These are phyloP conservation scores for Ustilago shanxiensis DNA, from an alignment of 1,284 basidiomycete species.

Conservation along the genomic window DNA sequence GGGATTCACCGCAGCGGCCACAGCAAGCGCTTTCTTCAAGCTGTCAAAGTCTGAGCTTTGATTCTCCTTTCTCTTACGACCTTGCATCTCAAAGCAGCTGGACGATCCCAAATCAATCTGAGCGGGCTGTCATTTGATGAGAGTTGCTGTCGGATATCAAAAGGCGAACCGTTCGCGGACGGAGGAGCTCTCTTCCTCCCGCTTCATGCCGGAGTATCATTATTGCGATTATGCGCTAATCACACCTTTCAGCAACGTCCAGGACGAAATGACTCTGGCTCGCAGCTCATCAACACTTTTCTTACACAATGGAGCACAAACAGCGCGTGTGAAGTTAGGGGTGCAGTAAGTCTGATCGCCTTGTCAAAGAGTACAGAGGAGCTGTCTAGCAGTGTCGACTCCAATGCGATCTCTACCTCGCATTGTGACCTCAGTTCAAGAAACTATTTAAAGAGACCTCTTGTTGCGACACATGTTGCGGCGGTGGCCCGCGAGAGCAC, in stretches of 20 bases:
- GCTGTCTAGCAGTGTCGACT: neutral
- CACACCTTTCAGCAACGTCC: too few species aligned
- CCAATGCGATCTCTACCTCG: neutral
- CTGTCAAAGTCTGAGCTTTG: neutral
- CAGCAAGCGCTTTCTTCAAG: neutral
- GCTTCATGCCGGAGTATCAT: neutral
- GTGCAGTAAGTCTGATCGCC: neutral
- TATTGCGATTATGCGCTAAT: too few species aligned
- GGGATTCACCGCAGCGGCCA: neutral
- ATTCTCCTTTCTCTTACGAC: too few species aligned
- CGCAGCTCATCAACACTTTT: too few species aligned
- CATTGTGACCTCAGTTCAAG: neutral
- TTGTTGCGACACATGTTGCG: constrained; percentile 11
- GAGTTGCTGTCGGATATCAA: neutral
- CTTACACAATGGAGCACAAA: too few species aligned
- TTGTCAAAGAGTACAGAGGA: neutral
- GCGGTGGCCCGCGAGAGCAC: constrained; percentile 9
- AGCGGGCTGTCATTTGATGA: too few species aligned
- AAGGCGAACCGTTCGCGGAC: neutral
- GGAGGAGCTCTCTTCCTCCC: neutral
- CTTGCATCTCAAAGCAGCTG: neutral
- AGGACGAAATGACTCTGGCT: too few species aligned
- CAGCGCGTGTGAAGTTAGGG: neutral
- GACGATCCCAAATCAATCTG: neutral
- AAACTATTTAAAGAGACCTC: neutral